A percentile compares a stretch with the other conserved stretches of the same genome.
Evolutionary conservation across 176 grass and related monocot species (phyloP).

Genomic region (Zea luxurians): DNA sequence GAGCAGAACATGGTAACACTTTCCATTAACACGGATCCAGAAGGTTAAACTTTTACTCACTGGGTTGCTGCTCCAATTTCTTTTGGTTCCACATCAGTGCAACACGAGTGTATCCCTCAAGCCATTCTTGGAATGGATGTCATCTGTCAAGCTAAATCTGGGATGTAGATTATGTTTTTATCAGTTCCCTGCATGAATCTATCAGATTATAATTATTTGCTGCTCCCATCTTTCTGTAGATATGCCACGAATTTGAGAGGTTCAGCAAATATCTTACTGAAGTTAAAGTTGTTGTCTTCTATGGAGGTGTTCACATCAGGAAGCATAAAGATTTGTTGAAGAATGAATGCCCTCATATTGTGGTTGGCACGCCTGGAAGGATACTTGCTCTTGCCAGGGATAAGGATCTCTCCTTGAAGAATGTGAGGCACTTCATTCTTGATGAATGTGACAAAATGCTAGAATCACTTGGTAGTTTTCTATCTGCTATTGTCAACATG

Average conservation of each 20-base stretch:
- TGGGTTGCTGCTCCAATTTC: constrained; percentile 85
- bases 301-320: constrained; percentile 88
- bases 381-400: constrained; percentile 75
- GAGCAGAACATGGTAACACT: constrained; percentile 82
- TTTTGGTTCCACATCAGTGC: constrained; percentile 96
- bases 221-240: constrained; percentile 43
- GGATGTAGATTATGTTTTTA: constrained; percentile 29
- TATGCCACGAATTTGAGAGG: constrained; percentile 96
- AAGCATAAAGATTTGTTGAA: constrained; percentile 97
- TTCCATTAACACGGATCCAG: constrained; percentile 82
- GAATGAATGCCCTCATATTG: constrained; percentile 98
- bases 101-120: constrained; percentile 99
- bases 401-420: constrained; percentile 95
- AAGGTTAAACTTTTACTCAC: constrained; percentile 92
- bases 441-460: constrained; percentile 99
- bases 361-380: constrained; percentile 80
- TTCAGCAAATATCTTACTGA: constrained; percentile 91
- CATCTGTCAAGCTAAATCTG: constrained; percentile 98
- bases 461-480: constrained; percentile 79
- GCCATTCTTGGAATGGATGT: constrained; percentile 99
- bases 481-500: not conserved
- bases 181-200: not conserved
- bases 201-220: not conserved
- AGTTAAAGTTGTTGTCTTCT: constrained; percentile 96
- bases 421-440: constrained; percentile 98